Conservation (phyloP, 345 rosid genomes). For the Brassica nigra region DNA sequence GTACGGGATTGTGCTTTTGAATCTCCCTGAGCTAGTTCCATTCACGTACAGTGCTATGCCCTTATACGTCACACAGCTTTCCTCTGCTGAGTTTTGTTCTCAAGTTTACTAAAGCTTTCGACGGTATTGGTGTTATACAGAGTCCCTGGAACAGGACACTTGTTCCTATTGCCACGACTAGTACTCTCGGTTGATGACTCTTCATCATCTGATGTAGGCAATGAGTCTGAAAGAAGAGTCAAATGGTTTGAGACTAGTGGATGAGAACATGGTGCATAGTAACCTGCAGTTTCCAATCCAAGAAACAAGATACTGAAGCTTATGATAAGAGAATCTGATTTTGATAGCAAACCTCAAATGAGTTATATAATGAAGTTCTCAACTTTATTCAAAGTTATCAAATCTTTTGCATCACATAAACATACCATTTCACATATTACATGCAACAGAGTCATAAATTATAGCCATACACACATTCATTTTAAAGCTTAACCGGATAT, state of each 20-base stretch:
- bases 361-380: not conserved
- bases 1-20: not conserved
- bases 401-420: conserved; percentile 6
- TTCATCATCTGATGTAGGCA: conserved; percentile 54
- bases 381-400: not conserved
- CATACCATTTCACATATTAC: not conserved
- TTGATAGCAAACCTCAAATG: not conserved
- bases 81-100: conserved; percentile 46
- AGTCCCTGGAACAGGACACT: conserved; percentile 77
- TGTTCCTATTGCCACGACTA: conserved; percentile 65
- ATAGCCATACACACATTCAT: not conserved
- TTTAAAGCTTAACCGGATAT: conserved; percentile 3
- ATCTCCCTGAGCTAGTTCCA: not conserved
- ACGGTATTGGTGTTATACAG: conserved; percentile 79
- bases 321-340: not conserved
- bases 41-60: not conserved
- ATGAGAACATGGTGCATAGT: conserved; percentile 81
- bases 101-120: conserved; percentile 64
- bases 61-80: not conserved
- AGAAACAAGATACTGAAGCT: not conserved
- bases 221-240: conserved; percentile 57
- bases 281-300: conserved; percentile 36
- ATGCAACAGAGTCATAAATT: not conserved
- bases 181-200: conserved; percentile 35
- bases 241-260: conserved; percentile 67